phyloP scores from a whole-genome alignment of 768 basidiomycete species.

The Xerocomellus intermedius region DNA sequence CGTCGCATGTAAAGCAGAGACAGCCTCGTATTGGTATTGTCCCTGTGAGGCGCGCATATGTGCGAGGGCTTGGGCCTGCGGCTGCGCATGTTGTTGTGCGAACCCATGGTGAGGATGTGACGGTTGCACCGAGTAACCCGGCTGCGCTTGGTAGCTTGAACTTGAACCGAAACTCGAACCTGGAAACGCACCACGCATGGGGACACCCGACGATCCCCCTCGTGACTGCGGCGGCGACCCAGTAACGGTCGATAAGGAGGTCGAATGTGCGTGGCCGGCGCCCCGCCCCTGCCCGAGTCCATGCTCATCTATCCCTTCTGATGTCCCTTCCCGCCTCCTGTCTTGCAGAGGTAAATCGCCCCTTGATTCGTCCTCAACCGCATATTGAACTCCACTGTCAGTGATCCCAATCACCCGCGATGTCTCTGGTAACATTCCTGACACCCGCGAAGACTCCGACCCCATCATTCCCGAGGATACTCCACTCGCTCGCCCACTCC shows the following conservation, averaged over 20 bases:
- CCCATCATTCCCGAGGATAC: constrained; percentile 14
- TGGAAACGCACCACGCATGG: background rate
- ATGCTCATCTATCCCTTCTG: background rate
- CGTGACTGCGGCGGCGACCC: constrained; percentile 15
- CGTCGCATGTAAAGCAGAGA: background rate
- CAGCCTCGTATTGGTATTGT: constrained; percentile 7
- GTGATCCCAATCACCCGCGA: background rate
- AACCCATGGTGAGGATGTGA: background rate
- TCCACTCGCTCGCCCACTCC: constrained; percentile 11
- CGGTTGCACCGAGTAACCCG: background rate
- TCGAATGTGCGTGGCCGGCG: constrained; percentile 18
- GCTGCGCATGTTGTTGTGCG: constrained; percentile 12
- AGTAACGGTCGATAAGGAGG: constrained; percentile 27
- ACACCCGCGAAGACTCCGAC: constrained; percentile 9
- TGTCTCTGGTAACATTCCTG: background rate
- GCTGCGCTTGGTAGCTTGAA: constrained; percentile 1
- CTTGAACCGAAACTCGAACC: background rate
- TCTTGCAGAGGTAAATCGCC: background rate
- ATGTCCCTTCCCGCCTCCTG: background rate
- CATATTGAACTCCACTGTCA: background rate
- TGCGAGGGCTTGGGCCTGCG: background rate
- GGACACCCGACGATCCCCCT: background rate
- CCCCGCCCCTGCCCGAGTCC: background rate
- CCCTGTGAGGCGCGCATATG: constrained; percentile 4
- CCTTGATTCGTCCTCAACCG: background rate